These are phyloP conservation scores for Mycena capillaripes DNA, from an alignment of 768 basidiomycete genomes.

Conservation along the genomic window DNA sequence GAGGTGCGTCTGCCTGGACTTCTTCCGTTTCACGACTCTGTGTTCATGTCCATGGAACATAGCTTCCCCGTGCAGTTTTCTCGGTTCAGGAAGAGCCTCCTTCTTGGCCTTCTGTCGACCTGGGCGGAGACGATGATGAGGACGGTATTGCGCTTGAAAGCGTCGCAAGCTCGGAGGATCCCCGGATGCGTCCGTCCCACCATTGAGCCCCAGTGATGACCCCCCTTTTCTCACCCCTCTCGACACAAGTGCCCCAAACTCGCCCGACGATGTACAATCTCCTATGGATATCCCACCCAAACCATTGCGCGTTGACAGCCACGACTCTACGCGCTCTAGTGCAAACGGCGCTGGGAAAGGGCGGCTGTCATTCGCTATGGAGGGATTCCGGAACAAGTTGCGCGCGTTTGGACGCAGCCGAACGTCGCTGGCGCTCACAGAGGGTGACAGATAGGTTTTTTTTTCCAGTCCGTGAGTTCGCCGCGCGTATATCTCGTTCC, in stretches of 20 bases:
- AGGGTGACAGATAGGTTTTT: conserved; percentile 14
- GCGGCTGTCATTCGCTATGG: conserved; percentile 29
- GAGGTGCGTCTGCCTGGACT: conserved; percentile 62
- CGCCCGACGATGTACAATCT: conserved; percentile 15
- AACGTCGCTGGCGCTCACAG: conserved; percentile 28
- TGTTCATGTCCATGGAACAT: conserved; percentile 25
- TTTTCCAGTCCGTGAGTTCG: neutral
- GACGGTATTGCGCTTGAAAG: conserved; percentile 35
- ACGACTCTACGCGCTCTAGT: conserved; percentile 23
- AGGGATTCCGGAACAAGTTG: conserved; percentile 33
- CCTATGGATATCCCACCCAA: conserved; percentile 15
- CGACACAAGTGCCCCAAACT: neutral
- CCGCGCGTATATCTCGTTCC: neutral
- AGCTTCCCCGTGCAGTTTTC: conserved; percentile 82
- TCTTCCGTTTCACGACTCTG: conserved; percentile 6
- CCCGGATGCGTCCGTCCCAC: neutral
- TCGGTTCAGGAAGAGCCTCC: conserved; percentile 92
- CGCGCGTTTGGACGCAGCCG: conserved; percentile 35
- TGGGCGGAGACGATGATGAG: conserved; percentile 37
- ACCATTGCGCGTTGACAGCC: conserved; percentile 25
- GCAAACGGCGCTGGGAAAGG: conserved; percentile 18
- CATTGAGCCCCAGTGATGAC: neutral
- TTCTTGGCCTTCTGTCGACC: conserved; percentile 73
- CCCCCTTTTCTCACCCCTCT: conserved; percentile 10
- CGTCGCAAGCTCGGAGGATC: conserved; percentile 29